Base-by-base conservation (phyloP, 2,329 filamentous ascomycete genomes). In the Nothomitra cinnamomea region DNA sequence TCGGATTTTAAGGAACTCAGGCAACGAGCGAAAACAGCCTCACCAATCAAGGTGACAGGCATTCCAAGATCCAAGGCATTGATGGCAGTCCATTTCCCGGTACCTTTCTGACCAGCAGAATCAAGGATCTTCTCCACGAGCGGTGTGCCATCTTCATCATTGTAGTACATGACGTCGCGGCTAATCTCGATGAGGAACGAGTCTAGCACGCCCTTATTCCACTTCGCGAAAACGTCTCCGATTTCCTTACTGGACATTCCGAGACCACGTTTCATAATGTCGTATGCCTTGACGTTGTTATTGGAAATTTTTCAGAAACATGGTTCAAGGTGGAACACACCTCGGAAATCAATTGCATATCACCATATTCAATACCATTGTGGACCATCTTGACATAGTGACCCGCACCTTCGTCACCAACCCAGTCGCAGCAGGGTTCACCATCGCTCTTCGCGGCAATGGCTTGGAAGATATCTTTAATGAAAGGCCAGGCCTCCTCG, bases 371-470 rank as follows among this genome's bases (percentile, higher is more conserved):
- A 65, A 98, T 98, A 80, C 92, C 92, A 75, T 98, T 98, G 84
- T 98, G 92, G 59, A 98, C 92, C 92, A 98, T 98, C 86, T 98
- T 98, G 78, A 98, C 90, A 79, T 95, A 98, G 83, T 98, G 92
- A 64, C 92, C 92, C 74, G 92, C 87, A 81, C 92, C 92, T 72
- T 96, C 88, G 74, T 96, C 92, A 76, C 92, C 92, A 65, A 98
- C 92, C 92, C 92, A 98, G 74, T 98, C 92, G 69, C 92, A 98
- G 82, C 92, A 98, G 61, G 92, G 75, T 79, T 98, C 92, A 65
- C 83, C 83, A 66, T 95, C 90, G 71, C 86, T 94, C 82, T 98
- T 96, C 71, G 92, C 92, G 59, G 92, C 80, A 69, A 98, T 95
- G 76, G 81, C 81, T 77, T 98, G 92, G 79, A 98, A 94, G 67